These are phyloP conservation scores for Gossypium turneri DNA, from an alignment of 345 rosid species.

Conservation along the genomic window DNA sequence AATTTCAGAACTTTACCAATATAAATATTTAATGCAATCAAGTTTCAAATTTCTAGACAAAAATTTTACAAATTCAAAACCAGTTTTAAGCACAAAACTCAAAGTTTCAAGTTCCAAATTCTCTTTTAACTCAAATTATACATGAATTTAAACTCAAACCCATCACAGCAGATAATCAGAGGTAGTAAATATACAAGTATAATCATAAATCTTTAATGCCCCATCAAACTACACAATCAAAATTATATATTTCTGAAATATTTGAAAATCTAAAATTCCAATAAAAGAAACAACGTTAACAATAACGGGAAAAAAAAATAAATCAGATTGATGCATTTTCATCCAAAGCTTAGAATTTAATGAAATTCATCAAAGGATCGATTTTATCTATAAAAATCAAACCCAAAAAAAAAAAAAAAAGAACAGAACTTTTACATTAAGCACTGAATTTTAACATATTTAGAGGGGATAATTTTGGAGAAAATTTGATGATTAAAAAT, in stretches of 20 bases:
- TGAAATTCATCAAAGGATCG: background rate
- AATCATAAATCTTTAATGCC: background rate
- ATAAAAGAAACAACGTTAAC: background rate
- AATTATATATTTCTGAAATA: background rate
- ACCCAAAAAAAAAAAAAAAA: background rate
- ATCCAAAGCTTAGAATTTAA: background rate
- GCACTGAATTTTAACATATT: background rate
- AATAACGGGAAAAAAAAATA: background rate
- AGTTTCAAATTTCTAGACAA: background rate
- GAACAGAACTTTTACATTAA: background rate
- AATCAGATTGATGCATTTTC: constrained; percentile 8
- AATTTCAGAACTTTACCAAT: background rate
- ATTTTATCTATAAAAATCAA: background rate
- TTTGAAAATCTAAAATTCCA: background rate
- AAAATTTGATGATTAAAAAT: background rate
- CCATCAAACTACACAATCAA: background rate
- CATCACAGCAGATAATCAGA: constrained; percentile 6
- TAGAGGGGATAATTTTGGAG: background rate
- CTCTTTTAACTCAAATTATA: background rate
- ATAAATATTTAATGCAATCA: background rate
- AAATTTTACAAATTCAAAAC: background rate
- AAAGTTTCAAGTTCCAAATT: background rate
- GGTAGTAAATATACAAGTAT: background rate
- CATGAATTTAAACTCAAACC: constrained; percentile 7
- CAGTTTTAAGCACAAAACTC: background rate